Conservation (phyloP, 371 early-diverging fungal species). For the Circinella minor region DNA sequence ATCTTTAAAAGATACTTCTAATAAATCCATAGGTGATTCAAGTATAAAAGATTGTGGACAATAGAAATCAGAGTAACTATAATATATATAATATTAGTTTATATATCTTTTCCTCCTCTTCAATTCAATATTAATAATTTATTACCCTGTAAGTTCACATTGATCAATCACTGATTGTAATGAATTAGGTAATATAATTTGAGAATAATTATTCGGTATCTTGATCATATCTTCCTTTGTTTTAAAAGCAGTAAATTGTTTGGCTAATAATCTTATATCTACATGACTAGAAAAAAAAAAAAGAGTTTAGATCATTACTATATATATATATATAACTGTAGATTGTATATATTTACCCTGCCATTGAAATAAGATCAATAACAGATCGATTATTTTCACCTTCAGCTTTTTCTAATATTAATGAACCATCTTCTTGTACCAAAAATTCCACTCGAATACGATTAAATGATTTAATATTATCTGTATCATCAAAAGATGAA, state of each 20-base stretch:
- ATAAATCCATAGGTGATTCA: constrained; percentile 23
- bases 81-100: background rate
- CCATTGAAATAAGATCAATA: constrained; percentile 31
- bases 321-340: background rate
- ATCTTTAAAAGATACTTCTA: constrained; percentile 35
- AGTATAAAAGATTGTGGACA: constrained; percentile 26
- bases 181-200: constrained; percentile 8
- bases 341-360: constrained; percentile 23
- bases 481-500: background rate
- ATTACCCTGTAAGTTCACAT: constrained; percentile 36
- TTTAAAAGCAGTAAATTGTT: constrained; percentile 17
- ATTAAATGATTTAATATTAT: constrained; percentile 1
- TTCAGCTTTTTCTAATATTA: constrained; percentile 21
- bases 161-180: constrained; percentile 18
- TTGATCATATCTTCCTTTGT: background rate
- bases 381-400: constrained; percentile 34
- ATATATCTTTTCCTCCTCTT: background rate
- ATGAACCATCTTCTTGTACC: constrained; percentile 30
- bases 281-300: constrained; percentile 20
- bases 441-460: constrained; percentile 35
- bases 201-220: background rate
- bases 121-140: background rate
- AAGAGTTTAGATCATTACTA: background rate
- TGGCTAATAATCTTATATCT: constrained; percentile 41
- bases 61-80: constrained; percentile 35